These are phyloP conservation scores for Trichoderma atrobrunneum DNA, from an alignment of 2,329 filamentous ascomycete genomes.

Conservation along the genomic window DNA sequence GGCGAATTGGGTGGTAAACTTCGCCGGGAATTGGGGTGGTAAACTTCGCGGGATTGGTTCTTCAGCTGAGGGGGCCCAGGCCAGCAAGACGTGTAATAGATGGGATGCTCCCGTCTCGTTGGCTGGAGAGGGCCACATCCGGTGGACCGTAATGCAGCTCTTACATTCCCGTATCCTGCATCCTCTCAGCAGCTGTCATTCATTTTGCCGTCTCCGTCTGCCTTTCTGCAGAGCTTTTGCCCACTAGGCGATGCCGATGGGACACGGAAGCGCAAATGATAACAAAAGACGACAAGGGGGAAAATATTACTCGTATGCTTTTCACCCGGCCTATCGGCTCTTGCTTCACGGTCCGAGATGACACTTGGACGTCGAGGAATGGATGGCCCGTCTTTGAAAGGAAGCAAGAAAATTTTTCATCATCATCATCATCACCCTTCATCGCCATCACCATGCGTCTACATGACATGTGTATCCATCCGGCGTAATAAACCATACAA, in stretches of 20 bases:
- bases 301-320: background rate
- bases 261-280: background rate
- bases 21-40: background rate
- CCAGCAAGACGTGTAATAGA: background rate
- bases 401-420: background rate
- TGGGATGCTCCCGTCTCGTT: background rate
- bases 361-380: conserved; percentile 13
- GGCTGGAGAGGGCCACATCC: background rate
- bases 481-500: conserved; percentile 6
- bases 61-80: background rate
- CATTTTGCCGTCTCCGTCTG: background rate
- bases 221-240: background rate
- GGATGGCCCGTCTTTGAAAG: background rate
- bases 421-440: background rate
- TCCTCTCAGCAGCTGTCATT: conserved; percentile 10
- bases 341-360: background rate
- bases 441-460: conserved; percentile 7
- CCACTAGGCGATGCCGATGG: conserved; percentile 2
- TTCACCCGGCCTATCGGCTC: conserved; percentile 1
- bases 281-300: background rate
- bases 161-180: conserved; percentile 5
- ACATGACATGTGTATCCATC: conserved; percentile 7
- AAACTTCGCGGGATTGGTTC: background rate
- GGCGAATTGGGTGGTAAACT: background rate
- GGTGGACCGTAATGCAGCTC: background rate